A percentile compares a stretch with the other conserved stretches of the same genome.
These are phyloP conservation scores for Tremellales sp. DNA, from an alignment of 1,284 basidiomycete genomes.

Conservation along the genomic window DNA sequence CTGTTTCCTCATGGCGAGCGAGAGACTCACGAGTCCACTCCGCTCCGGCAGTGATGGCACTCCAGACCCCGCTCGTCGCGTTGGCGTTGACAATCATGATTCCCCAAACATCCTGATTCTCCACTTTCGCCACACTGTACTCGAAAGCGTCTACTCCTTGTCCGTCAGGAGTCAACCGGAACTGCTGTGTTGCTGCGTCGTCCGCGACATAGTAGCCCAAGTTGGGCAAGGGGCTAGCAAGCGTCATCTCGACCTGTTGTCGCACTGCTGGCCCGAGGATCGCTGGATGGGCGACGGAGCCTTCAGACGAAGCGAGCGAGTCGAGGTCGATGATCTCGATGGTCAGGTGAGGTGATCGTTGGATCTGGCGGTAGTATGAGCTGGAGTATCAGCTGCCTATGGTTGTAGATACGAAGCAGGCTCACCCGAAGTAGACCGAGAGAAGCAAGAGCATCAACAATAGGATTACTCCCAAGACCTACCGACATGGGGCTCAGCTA, in stretches of 20 bases:
- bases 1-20: neutral
- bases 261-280: conserved; percentile 36
- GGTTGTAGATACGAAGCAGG: too few species aligned
- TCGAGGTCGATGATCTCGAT: conserved; percentile 38
- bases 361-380: conserved; percentile 28
- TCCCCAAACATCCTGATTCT: conserved; percentile 37
- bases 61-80: conserved; percentile 33
- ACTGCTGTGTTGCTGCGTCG: conserved; percentile 7
- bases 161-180: conserved; percentile 12
- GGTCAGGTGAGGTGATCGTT: conserved; percentile 20
- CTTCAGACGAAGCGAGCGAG: conserved; percentile 25
- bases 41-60: conserved; percentile 22
- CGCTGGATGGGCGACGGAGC: conserved; percentile 26
- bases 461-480: conserved; percentile 26
- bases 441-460: conserved; percentile 28
- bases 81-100: conserved; percentile 39
- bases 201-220: conserved; percentile 22
- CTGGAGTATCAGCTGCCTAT: conserved; percentile 12
- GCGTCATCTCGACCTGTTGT: conserved; percentile 10
- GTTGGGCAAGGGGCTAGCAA: conserved; percentile 9
- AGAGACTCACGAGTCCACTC: conserved; percentile 26
- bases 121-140: conserved; percentile 28
- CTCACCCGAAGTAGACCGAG: conserved; percentile 35
- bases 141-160: conserved; percentile 22
- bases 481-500: neutral